Percentiles rank a stretch among this genome's conserved stretches.
Evolutionary conservation across 1,139 yeast species (phyloP).

Genomic region (Lizanozyma gosingica): DNA sequence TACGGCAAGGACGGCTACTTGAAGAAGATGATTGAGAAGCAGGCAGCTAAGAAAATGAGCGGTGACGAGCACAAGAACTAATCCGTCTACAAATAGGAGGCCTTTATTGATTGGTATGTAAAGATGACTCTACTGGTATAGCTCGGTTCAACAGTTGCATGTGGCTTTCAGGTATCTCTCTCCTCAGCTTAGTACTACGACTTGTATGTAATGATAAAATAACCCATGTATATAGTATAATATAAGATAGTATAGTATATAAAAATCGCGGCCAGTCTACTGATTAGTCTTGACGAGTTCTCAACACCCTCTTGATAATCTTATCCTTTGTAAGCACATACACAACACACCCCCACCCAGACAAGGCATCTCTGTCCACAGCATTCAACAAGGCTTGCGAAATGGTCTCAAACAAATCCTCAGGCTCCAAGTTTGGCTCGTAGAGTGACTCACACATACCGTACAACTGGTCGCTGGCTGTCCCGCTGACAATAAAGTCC

Average conservation of each 20-base stretch:
- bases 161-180: too few species aligned
- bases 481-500: conserved; percentile 95
- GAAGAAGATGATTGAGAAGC: conserved; percentile 49
- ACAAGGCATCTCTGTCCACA: conserved; percentile 93
- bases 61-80: neutral
- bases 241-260: too few species aligned
- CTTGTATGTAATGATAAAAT: too few species aligned
- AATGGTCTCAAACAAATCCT: conserved; percentile 91
- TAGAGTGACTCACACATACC: conserved; percentile 99
- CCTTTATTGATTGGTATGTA: too few species aligned
- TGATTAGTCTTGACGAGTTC: conserved; percentile 82
- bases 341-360: conserved; percentile 98
- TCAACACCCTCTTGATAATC: conserved; percentile 77
- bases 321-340: conserved; percentile 89
- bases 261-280: too few species aligned
- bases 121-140: too few species aligned
- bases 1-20: conserved; percentile 72
- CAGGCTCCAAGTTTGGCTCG: conserved; percentile 90
- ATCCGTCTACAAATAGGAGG: neutral
- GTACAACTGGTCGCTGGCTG: conserved; percentile 89
- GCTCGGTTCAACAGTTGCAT: too few species aligned
- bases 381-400: conserved; percentile 92
- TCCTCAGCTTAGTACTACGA: too few species aligned
- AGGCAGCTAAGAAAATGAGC: conserved; percentile 12
- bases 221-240: neutral